These are phyloP conservation scores for Pseudognaphalium luteoalbum DNA, from an alignment of 129 eudicot genomes.

Conservation along the genomic window DNA sequence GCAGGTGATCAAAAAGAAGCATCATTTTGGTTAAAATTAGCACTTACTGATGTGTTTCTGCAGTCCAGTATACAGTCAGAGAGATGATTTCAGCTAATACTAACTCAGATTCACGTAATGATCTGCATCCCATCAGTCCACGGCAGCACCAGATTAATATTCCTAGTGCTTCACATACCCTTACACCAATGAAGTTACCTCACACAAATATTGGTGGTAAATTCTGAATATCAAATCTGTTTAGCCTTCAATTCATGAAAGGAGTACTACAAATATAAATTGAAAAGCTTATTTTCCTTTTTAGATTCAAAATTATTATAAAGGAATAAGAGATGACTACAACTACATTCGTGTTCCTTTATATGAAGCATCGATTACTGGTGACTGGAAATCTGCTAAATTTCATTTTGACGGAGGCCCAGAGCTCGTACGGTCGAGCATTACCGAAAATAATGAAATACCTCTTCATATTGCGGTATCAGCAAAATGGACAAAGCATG, in stretches of 20 bases:
- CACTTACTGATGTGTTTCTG: not conserved
- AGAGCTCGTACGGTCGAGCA: conserved; percentile 10
- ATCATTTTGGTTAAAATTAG: too few relatives aligned
- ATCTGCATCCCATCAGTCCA: not conserved
- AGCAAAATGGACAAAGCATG: not conserved
- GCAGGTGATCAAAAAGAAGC: too few relatives aligned
- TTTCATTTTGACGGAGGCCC: not conserved
- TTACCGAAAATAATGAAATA: conserved; percentile 36
- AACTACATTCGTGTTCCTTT: conserved; percentile 20
- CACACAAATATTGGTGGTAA: conserved; percentile 3
- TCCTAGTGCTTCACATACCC: not conserved
- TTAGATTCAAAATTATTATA: too few relatives aligned
- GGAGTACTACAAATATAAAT: not conserved
- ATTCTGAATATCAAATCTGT: not conserved
- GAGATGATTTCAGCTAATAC: not conserved
- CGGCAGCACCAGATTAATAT: not conserved
- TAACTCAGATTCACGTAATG: not conserved
- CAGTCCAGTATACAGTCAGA: not conserved
- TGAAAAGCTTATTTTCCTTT: too few relatives aligned
- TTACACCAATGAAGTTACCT: not conserved
- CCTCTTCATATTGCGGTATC: conserved; percentile 45
- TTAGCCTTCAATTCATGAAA: not conserved
- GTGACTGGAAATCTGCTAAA: conserved; percentile 39
- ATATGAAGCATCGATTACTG: conserved; percentile 19
- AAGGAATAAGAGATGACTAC: conserved; percentile 15